Percentiles rank a stretch among this genome's conserved stretches.
Evolutionary conservation across 306 rosid genomes (phyloP).

Genomic region (Geum urbanum): DNA sequence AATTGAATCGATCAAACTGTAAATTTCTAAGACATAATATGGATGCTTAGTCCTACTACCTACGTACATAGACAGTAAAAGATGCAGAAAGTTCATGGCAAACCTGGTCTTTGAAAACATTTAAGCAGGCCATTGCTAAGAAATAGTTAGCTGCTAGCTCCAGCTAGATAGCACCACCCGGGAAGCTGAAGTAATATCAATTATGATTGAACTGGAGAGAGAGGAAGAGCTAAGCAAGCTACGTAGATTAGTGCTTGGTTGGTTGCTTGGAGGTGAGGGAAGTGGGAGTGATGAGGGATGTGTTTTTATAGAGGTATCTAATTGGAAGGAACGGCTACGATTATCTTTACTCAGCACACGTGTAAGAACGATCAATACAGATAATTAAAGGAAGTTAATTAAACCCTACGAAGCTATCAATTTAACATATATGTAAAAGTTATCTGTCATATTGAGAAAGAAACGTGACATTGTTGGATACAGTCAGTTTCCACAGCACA

Average conservation of each 20-base stretch:
- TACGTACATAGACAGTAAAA: not conserved
- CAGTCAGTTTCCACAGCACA: constrained; percentile 3
- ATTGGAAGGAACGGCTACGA: constrained; percentile 25
- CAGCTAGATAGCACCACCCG: not conserved
- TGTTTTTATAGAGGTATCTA: constrained; percentile 18
- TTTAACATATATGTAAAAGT: not conserved
- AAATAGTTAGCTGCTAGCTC: no score
- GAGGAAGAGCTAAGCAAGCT: not conserved
- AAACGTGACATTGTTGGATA: constrained; percentile 46
- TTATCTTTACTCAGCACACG: not conserved
- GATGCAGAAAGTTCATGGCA: not conserved
- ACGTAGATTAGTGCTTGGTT: not conserved
- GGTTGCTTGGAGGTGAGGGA: not conserved
- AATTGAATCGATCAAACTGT: not conserved
- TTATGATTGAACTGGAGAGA: not conserved
- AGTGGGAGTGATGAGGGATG: not conserved
- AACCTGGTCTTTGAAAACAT: constrained; percentile 36
- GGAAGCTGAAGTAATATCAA: not conserved
- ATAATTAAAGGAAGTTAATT: not conserved
- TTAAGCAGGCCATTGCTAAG: constrained; percentile 32
- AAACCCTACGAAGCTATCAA: not conserved
- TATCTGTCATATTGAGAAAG: not conserved
- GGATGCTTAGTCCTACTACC: not conserved
- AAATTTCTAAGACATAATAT: not conserved
- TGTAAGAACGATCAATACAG: not conserved